A percentile compares a stretch with the other conserved stretches of the same genome.
Conservation (phyloP, 2,329 filamentous ascomycete species). For the Cercospora zeae-maydis region DNA sequence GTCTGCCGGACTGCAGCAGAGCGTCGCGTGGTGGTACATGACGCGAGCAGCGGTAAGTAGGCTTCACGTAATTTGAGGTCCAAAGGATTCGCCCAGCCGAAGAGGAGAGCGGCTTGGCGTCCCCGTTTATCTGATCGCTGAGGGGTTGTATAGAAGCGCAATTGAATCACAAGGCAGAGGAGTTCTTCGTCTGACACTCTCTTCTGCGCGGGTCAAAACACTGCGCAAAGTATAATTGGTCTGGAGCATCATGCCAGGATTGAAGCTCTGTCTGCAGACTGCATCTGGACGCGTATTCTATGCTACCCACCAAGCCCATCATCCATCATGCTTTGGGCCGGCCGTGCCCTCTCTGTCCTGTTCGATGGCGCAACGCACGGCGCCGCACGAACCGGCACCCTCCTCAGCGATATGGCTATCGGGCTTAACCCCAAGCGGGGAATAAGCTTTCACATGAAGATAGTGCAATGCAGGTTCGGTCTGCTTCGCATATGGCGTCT, state of each 20-base stretch:
- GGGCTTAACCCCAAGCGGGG: not conserved
- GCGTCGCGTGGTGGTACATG: not conserved
- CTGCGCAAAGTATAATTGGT: not conserved
- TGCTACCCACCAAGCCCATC: not conserved
- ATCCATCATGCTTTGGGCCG: not conserved
- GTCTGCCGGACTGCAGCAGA: not conserved
- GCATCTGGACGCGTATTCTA: not conserved
- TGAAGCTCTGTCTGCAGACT: not conserved
- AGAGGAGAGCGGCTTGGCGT: not conserved
- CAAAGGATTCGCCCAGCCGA: not conserved
- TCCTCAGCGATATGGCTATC: not conserved
- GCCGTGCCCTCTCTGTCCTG: not conserved
- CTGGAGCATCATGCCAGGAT: not conserved
- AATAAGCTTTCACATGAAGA: not conserved
- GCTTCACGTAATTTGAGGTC: not conserved
- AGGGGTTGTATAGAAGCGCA: not conserved
- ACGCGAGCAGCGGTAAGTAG: not conserved
- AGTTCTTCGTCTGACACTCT: not conserved
- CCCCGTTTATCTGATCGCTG: not conserved
- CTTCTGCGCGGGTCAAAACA: no score
- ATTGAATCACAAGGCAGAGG: not conserved
- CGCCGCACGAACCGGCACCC: not conserved
- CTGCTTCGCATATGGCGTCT: not conserved
- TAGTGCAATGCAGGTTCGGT: not conserved
- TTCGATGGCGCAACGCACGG: not conserved